Evolutionary conservation across 305 asterid genomes (phyloP), one percentile per base, ranked within the genome.

Genomic region (Solanum hybrid): DNA sequence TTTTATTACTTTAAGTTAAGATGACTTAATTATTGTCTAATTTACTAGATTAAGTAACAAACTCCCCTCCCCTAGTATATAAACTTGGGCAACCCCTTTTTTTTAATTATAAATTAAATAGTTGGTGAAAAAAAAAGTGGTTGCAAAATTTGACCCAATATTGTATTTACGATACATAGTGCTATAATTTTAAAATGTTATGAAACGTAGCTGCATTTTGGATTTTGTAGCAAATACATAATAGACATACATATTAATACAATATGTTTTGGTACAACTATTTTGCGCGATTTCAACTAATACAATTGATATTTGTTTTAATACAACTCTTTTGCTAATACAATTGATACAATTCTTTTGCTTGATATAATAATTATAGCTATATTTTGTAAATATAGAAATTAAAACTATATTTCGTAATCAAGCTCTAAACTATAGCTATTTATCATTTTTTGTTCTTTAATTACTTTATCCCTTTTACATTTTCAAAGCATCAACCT

Each of bases 351-450:
- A 12, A 5, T 3, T 11, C 4, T 11, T 71, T 11, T 5, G 17
- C 32, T 12, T 12, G 22, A 72, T 31, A 4, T 17, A 75, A 16
- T 31, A 31, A 75, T 8, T 75, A 16, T 31, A 0, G 2, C 79
- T 72, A 27, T 5, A 5, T 71, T 71, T 12, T 5, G 7, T 26
- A n/a, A n/a, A 69, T 69, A 24, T 0, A 9, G 1, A 66, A 66
- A n/a, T 66, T n/a, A 9, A 10, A 66, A n/a, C 1, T 10, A 0
- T 10, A 27, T 69, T 69, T 69, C 11, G 7, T 69, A 26, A 72
- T 12, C 0, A 27, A 7, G 10, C 9, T 27, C 0, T 12, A 5
- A 72, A 12, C 0, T 26, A 72, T 72, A 26, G 20, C 10, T 27
- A 72, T 26, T 72, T 72, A 72, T 26, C 20, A 22, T 11, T 26